Base-by-base conservation (phyloP, 331 rosid species). In the Arachis monticola region DNA sequence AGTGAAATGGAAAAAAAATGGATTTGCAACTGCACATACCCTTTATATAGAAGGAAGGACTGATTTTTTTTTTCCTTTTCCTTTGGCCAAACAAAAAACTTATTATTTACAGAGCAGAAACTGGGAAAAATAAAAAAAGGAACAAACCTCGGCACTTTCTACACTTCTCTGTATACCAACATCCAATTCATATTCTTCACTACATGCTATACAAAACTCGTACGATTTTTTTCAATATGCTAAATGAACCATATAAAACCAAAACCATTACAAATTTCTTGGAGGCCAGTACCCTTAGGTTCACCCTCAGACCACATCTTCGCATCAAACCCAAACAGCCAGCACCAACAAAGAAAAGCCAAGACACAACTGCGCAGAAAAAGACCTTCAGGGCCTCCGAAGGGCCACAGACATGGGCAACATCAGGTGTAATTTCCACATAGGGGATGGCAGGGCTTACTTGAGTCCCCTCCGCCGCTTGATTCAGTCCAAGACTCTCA, bases 221-320 rank as follows among this genome's bases (percentile, higher is more conserved):
- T 71, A 77, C 48, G 67, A 76, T 75, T 76, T 77, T 89, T 83
- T 83, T 90, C 70, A 89, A 38, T 56, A 86, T 8, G 48, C 68
- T 62, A 82, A 83, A 87, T 8, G 80, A 83, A 75, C 48, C 83
- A 50, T 77, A 83, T 51, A 91, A 60, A 76, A 87, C 80, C 85
- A 90, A 83, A 76, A 82, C 68, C 93, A 84, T 81, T 53, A 86
- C 85, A 9, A 87, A 79, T 83, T 93, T 93, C 84, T 93, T 93
- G 3, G 97, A 93, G 44, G 98, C 97, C 40, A 93, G 58, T 72
- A 88, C 64, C 88, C 98, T 87, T 9, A 90, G 80, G 83, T 92
- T 92, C 83, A 87, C 88, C 72, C 92, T 83, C 75, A 89, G 55
- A 70, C 96, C 93, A 47, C 78, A 71, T 78, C 67, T 86, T 80